Evolutionary conservation across 192 early-diverging fungal genomes (phyloP).

Genomic region (Obelidium mucronatum): DNA sequence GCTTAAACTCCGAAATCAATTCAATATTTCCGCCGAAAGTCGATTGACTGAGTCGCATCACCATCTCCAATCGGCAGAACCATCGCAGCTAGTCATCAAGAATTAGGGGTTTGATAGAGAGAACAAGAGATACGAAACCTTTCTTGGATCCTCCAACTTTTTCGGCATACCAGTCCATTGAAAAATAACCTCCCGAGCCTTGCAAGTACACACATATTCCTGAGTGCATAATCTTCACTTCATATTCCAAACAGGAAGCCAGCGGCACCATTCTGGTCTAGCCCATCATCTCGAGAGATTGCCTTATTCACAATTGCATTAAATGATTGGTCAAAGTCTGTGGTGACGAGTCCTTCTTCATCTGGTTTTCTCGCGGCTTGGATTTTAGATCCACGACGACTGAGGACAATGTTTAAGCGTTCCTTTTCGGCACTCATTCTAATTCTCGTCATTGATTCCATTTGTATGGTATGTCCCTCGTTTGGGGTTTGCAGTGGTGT

Average conservation of each 20-base stretch:
- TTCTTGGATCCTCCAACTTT: slow-evolving; percentile 6
- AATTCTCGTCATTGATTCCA: not conserved
- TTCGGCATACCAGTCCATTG: slow-evolving; percentile 40
- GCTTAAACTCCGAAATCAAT: slow-evolving; percentile 50
- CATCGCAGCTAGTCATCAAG: not conserved
- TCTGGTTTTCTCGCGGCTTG: not conserved
- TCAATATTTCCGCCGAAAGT: slow-evolving; percentile 53
- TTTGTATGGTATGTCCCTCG: not conserved
- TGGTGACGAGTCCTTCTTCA: not conserved
- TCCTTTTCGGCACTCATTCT: slow-evolving; percentile 1
- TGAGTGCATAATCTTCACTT: not conserved
- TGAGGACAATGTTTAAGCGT: not conserved
- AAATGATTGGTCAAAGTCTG: slow-evolving; percentile 14
- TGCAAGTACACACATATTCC: not conserved
- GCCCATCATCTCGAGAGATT: slow-evolving; percentile 41
- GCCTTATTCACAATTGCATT: slow-evolving; percentile 43
- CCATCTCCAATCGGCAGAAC: not conserved
- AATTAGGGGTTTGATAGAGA: no score
- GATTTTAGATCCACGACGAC: not conserved
- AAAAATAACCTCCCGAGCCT: slow-evolving; percentile 28
- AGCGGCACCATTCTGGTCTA: not conserved
- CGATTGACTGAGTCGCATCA: not conserved
- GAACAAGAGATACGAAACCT: no score
- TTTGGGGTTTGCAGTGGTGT: not conserved
- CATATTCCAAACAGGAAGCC: not conserved